phyloP scores from a whole-genome alignment of 495 filamentous ascomycete genomes.

The Penicillium steckii region DNA sequence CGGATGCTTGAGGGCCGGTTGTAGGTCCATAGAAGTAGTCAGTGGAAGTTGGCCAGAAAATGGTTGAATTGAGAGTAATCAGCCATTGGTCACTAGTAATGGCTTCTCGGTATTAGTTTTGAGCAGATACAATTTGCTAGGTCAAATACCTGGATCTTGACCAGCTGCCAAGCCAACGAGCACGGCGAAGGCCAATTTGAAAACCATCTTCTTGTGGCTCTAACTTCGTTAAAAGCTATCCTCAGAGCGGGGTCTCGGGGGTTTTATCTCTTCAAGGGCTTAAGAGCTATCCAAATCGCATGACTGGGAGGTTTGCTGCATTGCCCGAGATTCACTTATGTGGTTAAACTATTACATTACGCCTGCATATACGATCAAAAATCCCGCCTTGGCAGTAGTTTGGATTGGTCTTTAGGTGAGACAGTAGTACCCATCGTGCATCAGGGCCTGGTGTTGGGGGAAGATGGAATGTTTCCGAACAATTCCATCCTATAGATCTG shows the following conservation, averaged over 20 bases:
- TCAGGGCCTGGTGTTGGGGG: not conserved
- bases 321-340: not conserved
- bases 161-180: not conserved
- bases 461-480: not conserved
- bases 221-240: not conserved
- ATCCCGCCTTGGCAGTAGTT: not conserved
- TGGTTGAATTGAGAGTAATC: slow-evolving; percentile 16
- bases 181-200: not conserved
- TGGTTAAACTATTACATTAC: too few relatives aligned
- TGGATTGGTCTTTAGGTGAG: not conserved
- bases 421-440: not conserved
- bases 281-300: not conserved
- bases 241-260: not conserved
- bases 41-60: slow-evolving; percentile 32
- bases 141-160: not conserved
- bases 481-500: not conserved
- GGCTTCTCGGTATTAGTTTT: not conserved
- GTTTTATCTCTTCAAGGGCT: not conserved
- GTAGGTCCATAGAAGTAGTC: slow-evolving; percentile 29
- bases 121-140: not conserved
- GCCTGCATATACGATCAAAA: not conserved
- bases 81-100: slow-evolving; percentile 27
- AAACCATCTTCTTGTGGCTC: not conserved
- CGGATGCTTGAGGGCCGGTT: slow-evolving; percentile 19
- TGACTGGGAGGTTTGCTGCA: not conserved